phyloP scores from a whole-genome alignment of 179 eudicot species.

The Sideroxylon spinosum region DNA sequence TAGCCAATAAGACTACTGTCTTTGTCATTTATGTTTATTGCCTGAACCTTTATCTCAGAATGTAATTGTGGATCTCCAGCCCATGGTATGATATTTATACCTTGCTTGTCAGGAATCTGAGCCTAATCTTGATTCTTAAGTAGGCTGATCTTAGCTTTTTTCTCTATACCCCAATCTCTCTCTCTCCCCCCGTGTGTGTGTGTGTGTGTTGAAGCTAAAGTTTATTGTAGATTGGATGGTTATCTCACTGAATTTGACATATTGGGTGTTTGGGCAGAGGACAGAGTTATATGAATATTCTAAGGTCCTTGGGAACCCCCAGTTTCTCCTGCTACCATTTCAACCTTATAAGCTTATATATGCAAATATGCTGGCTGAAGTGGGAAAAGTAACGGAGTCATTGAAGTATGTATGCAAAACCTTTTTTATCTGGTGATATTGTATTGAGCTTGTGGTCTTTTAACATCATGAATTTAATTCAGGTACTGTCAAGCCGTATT shows the following conservation, averaged over 20 bases:
- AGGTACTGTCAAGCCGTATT: conserved; percentile 84
- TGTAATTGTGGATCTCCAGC: background rate
- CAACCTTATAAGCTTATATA: conserved; percentile 83
- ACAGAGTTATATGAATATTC: conserved; percentile 89
- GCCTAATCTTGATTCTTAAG: background rate
- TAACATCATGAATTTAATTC: conserved; percentile 22
- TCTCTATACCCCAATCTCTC: background rate
- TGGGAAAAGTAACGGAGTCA: conserved; percentile 81
- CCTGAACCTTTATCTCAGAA: no score
- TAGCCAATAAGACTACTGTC: background rate
- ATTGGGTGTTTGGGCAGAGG: conserved; percentile 50
- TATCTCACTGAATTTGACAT: conserved; percentile 8
- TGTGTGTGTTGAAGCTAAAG: background rate
- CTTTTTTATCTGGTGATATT: background rate
- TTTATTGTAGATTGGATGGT: background rate
- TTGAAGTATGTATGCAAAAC: conserved; percentile 48
- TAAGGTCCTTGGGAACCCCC: conserved; percentile 82
- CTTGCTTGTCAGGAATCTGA: background rate
- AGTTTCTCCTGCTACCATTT: conserved; percentile 67
- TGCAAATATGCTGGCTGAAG: conserved; percentile 90
- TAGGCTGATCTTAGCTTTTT: background rate
- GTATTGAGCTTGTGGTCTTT: conserved; percentile 15
- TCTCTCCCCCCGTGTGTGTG: background rate
- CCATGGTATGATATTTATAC: background rate
- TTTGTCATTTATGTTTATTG: background rate